Conservation (phyloP, 73 alveolate species). For the Tetrahymena malaccensis region DNA sequence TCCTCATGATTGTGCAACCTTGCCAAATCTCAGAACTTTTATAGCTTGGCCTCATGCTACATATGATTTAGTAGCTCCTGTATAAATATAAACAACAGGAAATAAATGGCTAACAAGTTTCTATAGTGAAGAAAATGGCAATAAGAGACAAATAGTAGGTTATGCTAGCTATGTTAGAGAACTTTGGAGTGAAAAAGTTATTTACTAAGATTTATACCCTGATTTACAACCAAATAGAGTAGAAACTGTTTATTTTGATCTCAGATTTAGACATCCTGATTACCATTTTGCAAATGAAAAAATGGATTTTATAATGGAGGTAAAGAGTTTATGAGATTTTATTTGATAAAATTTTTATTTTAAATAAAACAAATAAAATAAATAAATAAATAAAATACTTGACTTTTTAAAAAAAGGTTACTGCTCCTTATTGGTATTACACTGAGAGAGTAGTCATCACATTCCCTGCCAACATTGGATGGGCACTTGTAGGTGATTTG, state of each 20-base stretch:
- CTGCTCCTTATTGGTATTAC: not conserved
- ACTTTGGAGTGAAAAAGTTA: not conserved
- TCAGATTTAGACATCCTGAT: not conserved
- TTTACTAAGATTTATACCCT: not conserved
- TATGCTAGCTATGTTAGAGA: not conserved
- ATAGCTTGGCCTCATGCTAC: not conserved
- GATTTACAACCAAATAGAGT: not conserved
- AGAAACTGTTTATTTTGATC: not conserved
- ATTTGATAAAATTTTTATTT: no score
- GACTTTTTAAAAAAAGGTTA: not conserved
- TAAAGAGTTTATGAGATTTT: not conserved
- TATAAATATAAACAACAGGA: not conserved
- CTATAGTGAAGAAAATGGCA: not conserved
- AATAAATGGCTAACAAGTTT: not conserved
- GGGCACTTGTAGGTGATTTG: not conserved
- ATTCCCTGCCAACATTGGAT: not conserved
- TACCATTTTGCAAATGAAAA: not conserved
- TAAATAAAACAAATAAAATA: no score
- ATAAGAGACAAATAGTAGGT: not conserved
- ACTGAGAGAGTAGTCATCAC: not conserved
- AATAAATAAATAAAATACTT: no score
- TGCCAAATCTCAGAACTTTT: not conserved
- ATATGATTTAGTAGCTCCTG: not conserved
- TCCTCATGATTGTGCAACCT: not conserved
- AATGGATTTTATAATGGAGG: not conserved